phyloP scores from a whole-genome alignment of 352 stramenopile genomes.

The Elongisporangium anandrum region DNA sequence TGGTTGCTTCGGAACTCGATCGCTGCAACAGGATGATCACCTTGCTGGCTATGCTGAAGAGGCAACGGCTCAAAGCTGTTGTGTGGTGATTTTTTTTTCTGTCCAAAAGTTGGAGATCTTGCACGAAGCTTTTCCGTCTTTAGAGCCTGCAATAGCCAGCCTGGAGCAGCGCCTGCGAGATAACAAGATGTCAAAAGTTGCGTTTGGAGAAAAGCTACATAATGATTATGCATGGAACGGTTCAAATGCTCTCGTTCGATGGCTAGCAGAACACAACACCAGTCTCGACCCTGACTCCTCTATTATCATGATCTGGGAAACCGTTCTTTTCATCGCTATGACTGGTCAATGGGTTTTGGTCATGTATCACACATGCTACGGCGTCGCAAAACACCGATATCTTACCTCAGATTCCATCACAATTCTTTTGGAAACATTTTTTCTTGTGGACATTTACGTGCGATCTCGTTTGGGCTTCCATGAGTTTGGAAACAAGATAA shows the following conservation, averaged over 20 bases:
- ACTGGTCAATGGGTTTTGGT: slow-evolving; percentile 38
- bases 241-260: slow-evolving; percentile 3
- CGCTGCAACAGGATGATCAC: slow-evolving; percentile 19
- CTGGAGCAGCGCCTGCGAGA: slow-evolving; percentile 35
- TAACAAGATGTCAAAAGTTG: slow-evolving; percentile 25
- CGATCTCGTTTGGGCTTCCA: slow-evolving; percentile 36
- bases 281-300: slow-evolving; percentile 35
- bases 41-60: slow-evolving; percentile 35
- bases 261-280: not conserved
- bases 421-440: slow-evolving; percentile 32
- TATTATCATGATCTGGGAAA: slow-evolving; percentile 31
- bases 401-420: slow-evolving; percentile 19
- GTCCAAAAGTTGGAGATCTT: slow-evolving; percentile 29
- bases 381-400: slow-evolving; percentile 17
- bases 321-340: slow-evolving; percentile 38
- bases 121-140: slow-evolving; percentile 32
- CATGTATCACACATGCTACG: slow-evolving; percentile 37
- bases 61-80: slow-evolving; percentile 36
- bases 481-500: slow-evolving; percentile 54
- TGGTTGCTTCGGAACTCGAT: slow-evolving; percentile 23
- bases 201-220: not conserved
- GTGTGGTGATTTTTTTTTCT: slow-evolving; percentile 40
- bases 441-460: slow-evolving; percentile 40
- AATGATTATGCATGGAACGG: not conserved
- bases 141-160: slow-evolving; percentile 29